Evolutionary conservation across 2,329 filamentous ascomycete species (phyloP), one percentile per base, ranked within the genome.

Genomic region (Colletotrichum liriopes): DNA sequence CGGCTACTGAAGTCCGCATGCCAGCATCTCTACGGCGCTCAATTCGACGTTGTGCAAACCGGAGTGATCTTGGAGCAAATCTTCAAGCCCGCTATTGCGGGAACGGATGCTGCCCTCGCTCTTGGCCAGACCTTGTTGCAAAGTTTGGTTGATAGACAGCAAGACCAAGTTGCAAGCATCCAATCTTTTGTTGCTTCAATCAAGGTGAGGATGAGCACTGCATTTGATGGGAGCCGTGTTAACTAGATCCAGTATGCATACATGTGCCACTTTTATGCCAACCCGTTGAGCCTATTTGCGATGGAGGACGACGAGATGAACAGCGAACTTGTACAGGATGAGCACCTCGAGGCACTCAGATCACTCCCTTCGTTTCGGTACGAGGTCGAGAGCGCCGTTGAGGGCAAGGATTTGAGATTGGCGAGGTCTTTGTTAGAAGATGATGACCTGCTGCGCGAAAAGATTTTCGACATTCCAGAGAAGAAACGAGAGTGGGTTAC

Each of bases 231-330:
- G 6, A 54, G 11, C 20, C 20, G 37, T 41, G 26, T 73, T 77
- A 49, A 78, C 76, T 5, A 73, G 47, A 51, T 5, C 26, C 79
- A 94, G 89, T 96, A 96, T 81, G 90, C 92, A 1, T 94, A 95
- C 78, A 95, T 97, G 93, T 94, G 92, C 69, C 93, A 95, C 79
- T 96, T 94, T 78, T 96, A 94, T 76, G 93, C 92, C 49, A 96
- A 95, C 76, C 90, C 92, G 0, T 84, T 95, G 4, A 94, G 91
- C 73, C 80, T 94, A 5, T 86, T 96, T 43, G 82, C 83, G 2
- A 73, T 73, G 32, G 75, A 72, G 47, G 75, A 77, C 29, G 77
- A 79, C n/a, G 74, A 65, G 45, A 64, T 73, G 62, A 73, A 67
- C 29, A 68, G 61, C 52, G 32, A 73, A n/a, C 64, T 84, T 1